Percentiles rank a stretch among this genome's conserved stretches.
These are phyloP conservation scores for Candida glucosophila DNA, from an alignment of 1,139 yeast genomes.

Conservation along the genomic window DNA sequence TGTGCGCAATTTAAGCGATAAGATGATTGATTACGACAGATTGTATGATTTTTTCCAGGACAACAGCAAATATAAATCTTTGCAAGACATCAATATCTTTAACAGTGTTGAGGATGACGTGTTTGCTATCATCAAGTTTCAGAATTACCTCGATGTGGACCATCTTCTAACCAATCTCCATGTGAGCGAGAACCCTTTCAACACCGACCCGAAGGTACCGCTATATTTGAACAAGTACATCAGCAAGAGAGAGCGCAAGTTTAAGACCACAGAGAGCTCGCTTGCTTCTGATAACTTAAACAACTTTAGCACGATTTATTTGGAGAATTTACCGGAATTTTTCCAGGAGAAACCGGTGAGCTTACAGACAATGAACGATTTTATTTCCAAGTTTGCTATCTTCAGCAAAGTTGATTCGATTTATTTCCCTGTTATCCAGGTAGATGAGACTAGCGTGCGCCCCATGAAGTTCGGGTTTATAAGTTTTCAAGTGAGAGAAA, in stretches of 20 bases:
- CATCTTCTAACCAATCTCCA: slow-evolving; percentile 14
- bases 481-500: slow-evolving; percentile 14
- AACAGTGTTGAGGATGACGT: slow-evolving; percentile 13
- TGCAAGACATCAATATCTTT: slow-evolving; percentile 22
- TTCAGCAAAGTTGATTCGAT: slow-evolving; percentile 36
- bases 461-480: slow-evolving; percentile 23
- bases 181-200: slow-evolving; percentile 22
- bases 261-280: slow-evolving; percentile 6
- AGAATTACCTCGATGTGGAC: slow-evolving; percentile 30
- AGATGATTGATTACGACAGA: slow-evolving; percentile 10
- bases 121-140: slow-evolving; percentile 29
- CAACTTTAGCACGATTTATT: slow-evolving; percentile 28
- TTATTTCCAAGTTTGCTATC: slow-evolving; percentile 23
- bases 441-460: slow-evolving; percentile 11
- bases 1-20: slow-evolving; percentile 35
- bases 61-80: slow-evolving; percentile 17
- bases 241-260: slow-evolving; percentile 18
- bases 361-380: slow-evolving; percentile 11
- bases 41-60: slow-evolving; percentile 18
- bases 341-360: slow-evolving; percentile 13
- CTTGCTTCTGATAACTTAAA: slow-evolving; percentile 11
- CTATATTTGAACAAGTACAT: slow-evolving; percentile 21
- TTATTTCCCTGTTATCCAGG: slow-evolving; percentile 29
- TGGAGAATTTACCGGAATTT: slow-evolving; percentile 35
- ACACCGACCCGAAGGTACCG: slow-evolving; percentile 16